These are phyloP conservation scores for Sparassis latifolia DNA, from an alignment of 1,284 basidiomycete genomes.

Conservation along the genomic window DNA sequence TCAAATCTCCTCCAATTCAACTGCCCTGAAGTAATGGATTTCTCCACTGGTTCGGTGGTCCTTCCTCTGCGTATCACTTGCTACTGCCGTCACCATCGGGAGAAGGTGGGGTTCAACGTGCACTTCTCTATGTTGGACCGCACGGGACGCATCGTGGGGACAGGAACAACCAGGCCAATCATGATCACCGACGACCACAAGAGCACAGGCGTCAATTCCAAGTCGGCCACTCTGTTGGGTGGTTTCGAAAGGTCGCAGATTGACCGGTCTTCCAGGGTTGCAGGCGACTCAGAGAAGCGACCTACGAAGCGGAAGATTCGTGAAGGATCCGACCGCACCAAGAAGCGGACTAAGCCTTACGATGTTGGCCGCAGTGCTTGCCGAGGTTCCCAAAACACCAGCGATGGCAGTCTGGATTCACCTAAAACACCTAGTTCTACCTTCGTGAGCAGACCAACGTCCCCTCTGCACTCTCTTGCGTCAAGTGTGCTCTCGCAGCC, in stretches of 20 bases:
- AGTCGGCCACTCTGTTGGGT: conserved; percentile 14
- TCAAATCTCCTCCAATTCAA: conserved; percentile 94
- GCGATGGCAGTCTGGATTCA: conserved; percentile 25
- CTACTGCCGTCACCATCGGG: conserved; percentile 98
- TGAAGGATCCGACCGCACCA: conserved; percentile 19
- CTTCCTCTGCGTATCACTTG: conserved; percentile 96
- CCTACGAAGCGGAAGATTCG: conserved; percentile 15
- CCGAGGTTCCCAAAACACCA: conserved; percentile 23
- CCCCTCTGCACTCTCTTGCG: conserved; percentile 21
- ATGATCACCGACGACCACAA: conserved; percentile 99
- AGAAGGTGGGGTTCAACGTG: conserved; percentile 94
- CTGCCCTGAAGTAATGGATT: conserved; percentile 87
- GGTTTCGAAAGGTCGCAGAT: conserved; percentile 12
- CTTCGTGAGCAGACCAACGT: conserved; percentile 26
- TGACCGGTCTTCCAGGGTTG: conserved; percentile 2
- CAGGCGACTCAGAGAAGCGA: conserved; percentile 25
- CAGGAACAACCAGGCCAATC: conserved; percentile 84
- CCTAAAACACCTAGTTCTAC: conserved; percentile 24
- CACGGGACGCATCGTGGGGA: conserved; percentile 76
- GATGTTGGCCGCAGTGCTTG: conserved; percentile 15
- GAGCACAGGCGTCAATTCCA: conserved; percentile 46
- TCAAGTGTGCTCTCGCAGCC: conserved; percentile 20
- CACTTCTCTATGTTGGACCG: conserved; percentile 86
- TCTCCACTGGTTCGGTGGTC: conserved; percentile 82
- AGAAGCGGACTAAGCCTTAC: conserved; percentile 28